Evolutionary conservation across 75 land plant species (phyloP), one percentile per base, ranked within the genome.

Genomic region (Pinus taeda): DNA sequence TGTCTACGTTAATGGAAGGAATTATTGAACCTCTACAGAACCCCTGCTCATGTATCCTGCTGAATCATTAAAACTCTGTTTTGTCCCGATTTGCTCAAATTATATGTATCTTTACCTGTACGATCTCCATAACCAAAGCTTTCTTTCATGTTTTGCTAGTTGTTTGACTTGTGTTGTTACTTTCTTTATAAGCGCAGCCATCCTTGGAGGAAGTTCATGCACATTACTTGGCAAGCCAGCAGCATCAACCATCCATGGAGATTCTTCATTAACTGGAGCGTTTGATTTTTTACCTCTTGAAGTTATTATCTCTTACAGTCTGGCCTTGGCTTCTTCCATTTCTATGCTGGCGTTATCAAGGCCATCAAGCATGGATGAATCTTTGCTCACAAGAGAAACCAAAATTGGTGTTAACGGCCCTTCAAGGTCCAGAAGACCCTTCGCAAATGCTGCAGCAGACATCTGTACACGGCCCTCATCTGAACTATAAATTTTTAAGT

Each of bases 391-490:
- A 83, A 97, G 99, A 21, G 99, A 97, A 77, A 97, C 95, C 95
- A 97, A 81, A 57, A 97, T 97, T 57, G 98, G 98, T 53, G 99
- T 97, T 63, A 97, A 79, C 74, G 87, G 92, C 22, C 99, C 99
- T 86, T 97, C 99, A 72, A 97, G 80, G 74, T 94, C 98, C 71
- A 97, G 91, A 71, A 97, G 88, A 24, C 99, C 99, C 89, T 97
- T 97, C 49, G 98, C 98, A 90, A 97, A 97, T 63, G 99, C 99
- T 76, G 99, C 99, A 71, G 98, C 95, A 76, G 99, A 97, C 99
- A 97, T 97, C 98, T 97, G 97, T 53, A 97, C 99, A 78, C 99
- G 92, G 3, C 99, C 99, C 82, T 97, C 99, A 84, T 97, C 97
- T 75, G 99, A 97, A 69, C 99, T 97, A 81, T 97, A 97, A 66